Evolutionary conservation across 352 stramenopile species (phyloP).

Genomic region (Globisporangium paroecandrum): DNA sequence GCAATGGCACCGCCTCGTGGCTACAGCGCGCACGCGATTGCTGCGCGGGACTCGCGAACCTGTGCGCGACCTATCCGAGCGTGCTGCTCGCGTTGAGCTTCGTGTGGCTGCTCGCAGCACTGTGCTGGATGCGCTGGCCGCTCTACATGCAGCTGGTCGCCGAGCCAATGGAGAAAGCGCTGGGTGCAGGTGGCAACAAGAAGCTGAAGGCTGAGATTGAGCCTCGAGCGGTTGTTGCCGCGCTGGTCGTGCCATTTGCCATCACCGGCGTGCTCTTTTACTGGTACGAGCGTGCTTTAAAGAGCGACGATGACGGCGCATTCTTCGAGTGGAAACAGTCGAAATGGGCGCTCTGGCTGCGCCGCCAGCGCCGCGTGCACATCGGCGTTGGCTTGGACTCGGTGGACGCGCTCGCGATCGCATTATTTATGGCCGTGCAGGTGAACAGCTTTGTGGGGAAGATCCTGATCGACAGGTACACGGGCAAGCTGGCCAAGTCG

Average conservation of each 20-base stretch:
- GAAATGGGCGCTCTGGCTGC: conserved; percentile 25
- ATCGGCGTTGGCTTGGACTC: conserved; percentile 34
- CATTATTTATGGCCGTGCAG: conserved; percentile 49
- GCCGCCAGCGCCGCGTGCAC: conserved; percentile 22
- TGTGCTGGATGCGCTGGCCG: conserved; percentile 52
- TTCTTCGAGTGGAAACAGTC: background rate
- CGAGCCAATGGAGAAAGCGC: conserved; percentile 21
- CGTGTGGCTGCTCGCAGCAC: conserved; percentile 33
- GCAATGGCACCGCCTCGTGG: background rate
- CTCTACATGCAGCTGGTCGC: conserved; percentile 35
- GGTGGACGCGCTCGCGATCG: conserved; percentile 39
- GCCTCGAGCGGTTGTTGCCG: conserved; percentile 34
- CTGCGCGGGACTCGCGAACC: background rate
- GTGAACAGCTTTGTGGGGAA: conserved; percentile 63
- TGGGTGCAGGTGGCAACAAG: conserved; percentile 18
- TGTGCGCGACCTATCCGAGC: background rate
- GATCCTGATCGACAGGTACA: conserved; percentile 59
- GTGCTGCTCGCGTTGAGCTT: conserved; percentile 11
- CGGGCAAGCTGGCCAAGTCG: conserved; percentile 61
- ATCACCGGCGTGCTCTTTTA: conserved; percentile 41
- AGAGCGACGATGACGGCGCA: background rate
- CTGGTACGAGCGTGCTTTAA: conserved; percentile 22
- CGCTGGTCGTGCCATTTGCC: conserved; percentile 39
- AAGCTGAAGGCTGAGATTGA: conserved; percentile 40
- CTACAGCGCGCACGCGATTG: background rate